These are phyloP conservation scores for Trichoderma koningiopsis DNA, from an alignment of 2,329 filamentous ascomycete species.

Conservation along the genomic window DNA sequence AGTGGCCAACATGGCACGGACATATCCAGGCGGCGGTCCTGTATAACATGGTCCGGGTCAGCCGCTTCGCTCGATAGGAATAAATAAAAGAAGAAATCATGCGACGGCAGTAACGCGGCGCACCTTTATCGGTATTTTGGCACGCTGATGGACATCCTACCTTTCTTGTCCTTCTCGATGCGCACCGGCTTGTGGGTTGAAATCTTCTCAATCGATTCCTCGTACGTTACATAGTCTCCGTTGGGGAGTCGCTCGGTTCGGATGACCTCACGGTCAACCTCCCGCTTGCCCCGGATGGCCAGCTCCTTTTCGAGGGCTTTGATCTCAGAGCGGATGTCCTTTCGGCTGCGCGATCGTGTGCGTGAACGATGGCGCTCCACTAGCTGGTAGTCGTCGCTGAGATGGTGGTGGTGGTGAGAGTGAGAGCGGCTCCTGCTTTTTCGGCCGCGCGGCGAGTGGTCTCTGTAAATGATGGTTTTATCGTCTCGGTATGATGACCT, in stretches of 20 bases:
- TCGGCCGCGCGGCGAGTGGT: conserved; percentile 48
- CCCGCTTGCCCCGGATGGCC: conserved; percentile 38
- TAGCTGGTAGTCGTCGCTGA: conserved; percentile 34
- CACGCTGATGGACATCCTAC: conserved; percentile 88
- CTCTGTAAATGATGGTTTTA: conserved; percentile 52
- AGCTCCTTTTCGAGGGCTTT: conserved; percentile 62
- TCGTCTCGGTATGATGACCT: conserved; percentile 48
- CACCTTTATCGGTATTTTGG: conserved; percentile 68
- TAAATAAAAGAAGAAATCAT: conserved; percentile 16
- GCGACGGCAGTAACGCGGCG: conserved; percentile 37
- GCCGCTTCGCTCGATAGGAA: conserved; percentile 31
- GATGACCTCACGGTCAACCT: conserved; percentile 55
- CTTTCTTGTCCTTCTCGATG: conserved; percentile 89
- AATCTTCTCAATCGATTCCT: conserved; percentile 59
- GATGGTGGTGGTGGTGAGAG: conserved; percentile 38
- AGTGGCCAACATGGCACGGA: conserved; percentile 72
- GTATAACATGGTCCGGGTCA: conserved; percentile 36
- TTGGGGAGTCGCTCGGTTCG: conserved; percentile 60
- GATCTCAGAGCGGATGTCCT: conserved; percentile 73
- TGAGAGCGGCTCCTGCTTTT: conserved; percentile 35
- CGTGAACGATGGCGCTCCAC: conserved; percentile 46
- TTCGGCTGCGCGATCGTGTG: conserved; percentile 51
- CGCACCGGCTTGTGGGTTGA: conserved; percentile 60
- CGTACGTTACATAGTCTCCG: conserved; percentile 65
- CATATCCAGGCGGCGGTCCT: conserved; percentile 65